Evolutionary conservation across 1,139 yeast genomes (phyloP).

Genomic region (Eremothecium coryli): DNA sequence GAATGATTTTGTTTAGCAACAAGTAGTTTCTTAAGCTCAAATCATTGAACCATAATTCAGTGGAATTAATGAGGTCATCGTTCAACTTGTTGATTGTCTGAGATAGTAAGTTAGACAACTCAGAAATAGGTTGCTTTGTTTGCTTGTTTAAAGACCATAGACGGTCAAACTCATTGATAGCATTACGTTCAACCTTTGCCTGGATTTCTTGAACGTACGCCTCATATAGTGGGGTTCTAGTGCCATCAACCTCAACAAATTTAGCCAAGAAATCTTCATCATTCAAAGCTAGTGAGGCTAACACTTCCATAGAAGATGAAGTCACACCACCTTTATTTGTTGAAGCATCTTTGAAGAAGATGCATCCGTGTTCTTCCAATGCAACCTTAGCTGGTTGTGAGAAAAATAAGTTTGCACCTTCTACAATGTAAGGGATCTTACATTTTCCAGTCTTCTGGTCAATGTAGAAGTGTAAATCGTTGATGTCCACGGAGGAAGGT

Average conservation of each 20-base stretch:
- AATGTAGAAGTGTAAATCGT: constrained; percentile 65
- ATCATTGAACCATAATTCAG: constrained; percentile 81
- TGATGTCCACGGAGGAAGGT: constrained; percentile 90
- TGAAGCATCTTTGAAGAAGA: constrained; percentile 90
- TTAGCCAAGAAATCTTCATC: constrained; percentile 70
- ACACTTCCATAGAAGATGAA: constrained; percentile 88
- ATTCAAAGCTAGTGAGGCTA: constrained; percentile 86
- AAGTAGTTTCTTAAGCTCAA: constrained; percentile 66
- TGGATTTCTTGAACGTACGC: constrained; percentile 81
- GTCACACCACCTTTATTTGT: constrained; percentile 99
- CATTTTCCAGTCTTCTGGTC: constrained; percentile 70
- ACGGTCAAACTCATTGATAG: constrained; percentile 75
- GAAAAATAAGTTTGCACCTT: constrained; percentile 93
- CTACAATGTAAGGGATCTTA: constrained; percentile 80
- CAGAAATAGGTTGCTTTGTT: constrained; percentile 65
- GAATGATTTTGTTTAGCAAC: constrained; percentile 62
- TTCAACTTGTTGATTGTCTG: constrained; percentile 79
- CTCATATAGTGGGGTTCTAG: constrained; percentile 65
- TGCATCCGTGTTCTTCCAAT: constrained; percentile 77
- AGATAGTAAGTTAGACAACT: constrained; percentile 77
- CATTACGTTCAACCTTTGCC: constrained; percentile 62
- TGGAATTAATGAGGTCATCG: constrained; percentile 77
- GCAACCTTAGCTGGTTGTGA: constrained; percentile 88
- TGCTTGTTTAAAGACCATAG: constrained; percentile 68
- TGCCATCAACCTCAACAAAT: constrained; percentile 34